A percentile compares a stretch with the other conserved stretches of the same genome.
Evolutionary conservation across 164 flowering plant genomes (phyloP).

Genomic region (Liriodendron chinense): DNA sequence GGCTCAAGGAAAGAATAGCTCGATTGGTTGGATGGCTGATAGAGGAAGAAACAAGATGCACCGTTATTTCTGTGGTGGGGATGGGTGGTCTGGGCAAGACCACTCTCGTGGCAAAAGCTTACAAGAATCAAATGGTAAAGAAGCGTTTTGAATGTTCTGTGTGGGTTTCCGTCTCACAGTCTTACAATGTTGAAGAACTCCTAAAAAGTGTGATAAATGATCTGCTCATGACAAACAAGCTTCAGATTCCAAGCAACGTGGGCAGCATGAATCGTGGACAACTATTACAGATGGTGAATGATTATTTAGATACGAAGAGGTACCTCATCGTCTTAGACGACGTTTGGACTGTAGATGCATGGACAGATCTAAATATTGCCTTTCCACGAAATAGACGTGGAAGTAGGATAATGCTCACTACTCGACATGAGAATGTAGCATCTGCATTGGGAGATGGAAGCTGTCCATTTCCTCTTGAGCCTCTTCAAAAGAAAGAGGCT

Average conservation of each 20-base stretch:
- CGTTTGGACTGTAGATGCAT: slow-evolving; percentile 22
- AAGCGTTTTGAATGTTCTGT: slow-evolving; percentile 29
- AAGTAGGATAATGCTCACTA: slow-evolving; percentile 34
- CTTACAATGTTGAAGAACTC: not conserved
- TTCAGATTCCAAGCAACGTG: not conserved
- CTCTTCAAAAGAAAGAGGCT: not conserved
- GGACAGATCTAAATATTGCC: not conserved
- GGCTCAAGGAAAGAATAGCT: slow-evolving; percentile 29
- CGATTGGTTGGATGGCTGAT: slow-evolving; percentile 27
- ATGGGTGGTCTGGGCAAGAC: slow-evolving; percentile 65
- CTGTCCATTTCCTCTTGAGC: not conserved
- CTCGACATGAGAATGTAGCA: slow-evolving; percentile 33
- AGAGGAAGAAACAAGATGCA: slow-evolving; percentile 27
- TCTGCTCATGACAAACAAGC: not conserved
- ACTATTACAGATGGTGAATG: not conserved
- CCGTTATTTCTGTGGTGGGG: slow-evolving; percentile 43
- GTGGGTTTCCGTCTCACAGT: slow-evolving; percentile 37
- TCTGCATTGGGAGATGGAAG: slow-evolving; percentile 20
- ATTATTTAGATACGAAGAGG: not conserved
- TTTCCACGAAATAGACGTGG: slow-evolving; percentile 8
- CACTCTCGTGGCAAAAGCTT: slow-evolving; percentile 33
- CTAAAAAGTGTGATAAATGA: not conserved
- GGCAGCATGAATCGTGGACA: not conserved
- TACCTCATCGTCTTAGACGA: slow-evolving; percentile 48
- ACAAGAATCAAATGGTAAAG: slow-evolving; percentile 15